A percentile compares a stretch with the other conserved stretches of the same genome.
Evolutionary conservation across 2,329 filamentous ascomycete species (phyloP).

Genomic region (Nectriaceae sp.): DNA sequence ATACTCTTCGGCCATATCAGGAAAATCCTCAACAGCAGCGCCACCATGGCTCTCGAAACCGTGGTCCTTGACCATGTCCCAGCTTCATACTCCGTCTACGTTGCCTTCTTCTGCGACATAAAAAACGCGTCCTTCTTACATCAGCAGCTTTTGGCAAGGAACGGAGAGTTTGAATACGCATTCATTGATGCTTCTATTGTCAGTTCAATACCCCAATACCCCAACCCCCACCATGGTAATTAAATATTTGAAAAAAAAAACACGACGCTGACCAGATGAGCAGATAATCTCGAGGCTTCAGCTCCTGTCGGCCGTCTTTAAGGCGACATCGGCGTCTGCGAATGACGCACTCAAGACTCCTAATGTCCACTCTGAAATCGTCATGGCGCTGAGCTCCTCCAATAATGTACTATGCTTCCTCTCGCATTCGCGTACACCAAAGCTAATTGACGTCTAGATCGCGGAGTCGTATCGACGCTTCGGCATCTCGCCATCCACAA

Average conservation of each 20-base stretch:
- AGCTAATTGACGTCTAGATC: constrained; percentile 59
- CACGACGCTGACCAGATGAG: no score
- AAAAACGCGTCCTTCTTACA: constrained; percentile 77
- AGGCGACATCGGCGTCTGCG: constrained; percentile 68
- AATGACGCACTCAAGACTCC: constrained; percentile 69
- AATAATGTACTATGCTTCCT: constrained; percentile 65
- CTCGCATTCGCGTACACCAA: not conserved
- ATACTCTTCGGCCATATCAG: no score
- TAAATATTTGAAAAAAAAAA: no score
- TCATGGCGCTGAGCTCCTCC: constrained; percentile 76
- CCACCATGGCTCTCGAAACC: constrained; percentile 60
- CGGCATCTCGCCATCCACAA: constrained; percentile 73
- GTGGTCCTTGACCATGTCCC: constrained; percentile 77
- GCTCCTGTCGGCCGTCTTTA: constrained; percentile 73
- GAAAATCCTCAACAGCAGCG: not conserved
- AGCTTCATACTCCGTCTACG: constrained; percentile 64
- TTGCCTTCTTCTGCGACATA: constrained; percentile 75
- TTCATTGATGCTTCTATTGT: constrained; percentile 85
- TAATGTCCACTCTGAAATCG: constrained; percentile 88
- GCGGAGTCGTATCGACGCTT: constrained; percentile 88
- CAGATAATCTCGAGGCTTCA: constrained; percentile 74
- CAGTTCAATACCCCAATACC: no score
- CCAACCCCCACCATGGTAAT: no score
- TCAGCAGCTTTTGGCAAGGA: constrained; percentile 81
- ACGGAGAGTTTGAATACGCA: constrained; percentile 87